Conservation (phyloP, 1,139 yeast species). For the Debaryomyces robertsiae region DNA sequence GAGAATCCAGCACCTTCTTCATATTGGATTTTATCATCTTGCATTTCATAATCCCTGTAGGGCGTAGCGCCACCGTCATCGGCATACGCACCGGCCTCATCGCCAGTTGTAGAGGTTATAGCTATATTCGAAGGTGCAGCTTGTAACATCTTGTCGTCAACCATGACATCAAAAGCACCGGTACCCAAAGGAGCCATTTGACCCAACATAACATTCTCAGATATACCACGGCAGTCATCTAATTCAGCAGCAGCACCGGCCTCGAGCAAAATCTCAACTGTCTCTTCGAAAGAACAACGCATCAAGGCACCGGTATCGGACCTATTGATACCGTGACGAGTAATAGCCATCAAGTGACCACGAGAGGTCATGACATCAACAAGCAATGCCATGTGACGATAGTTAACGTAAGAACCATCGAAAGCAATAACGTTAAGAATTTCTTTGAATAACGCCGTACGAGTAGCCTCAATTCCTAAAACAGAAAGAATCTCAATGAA, state of each 20-base stretch:
- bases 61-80: conserved; percentile 94
- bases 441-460: conserved; percentile 91
- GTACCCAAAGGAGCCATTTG: conserved; percentile 99
- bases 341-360: conserved; percentile 97
- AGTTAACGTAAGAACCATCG: conserved; percentile 98
- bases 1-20: conserved; percentile 92
- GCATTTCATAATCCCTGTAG: conserved; percentile 78
- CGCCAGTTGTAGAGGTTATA: conserved; percentile 36
- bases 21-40: conserved; percentile 71
- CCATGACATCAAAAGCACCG: conserved; percentile 94
- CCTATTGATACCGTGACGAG: conserved; percentile 99
- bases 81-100: conserved; percentile 25
- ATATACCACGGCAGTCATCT: conserved; percentile 98
- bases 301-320: conserved; percentile 98
- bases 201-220: conserved; percentile 96
- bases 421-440: conserved; percentile 96
- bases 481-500: conserved; percentile 95
- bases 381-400: conserved; percentile 95
- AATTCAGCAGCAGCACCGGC: conserved; percentile 98
- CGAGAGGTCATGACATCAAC: conserved; percentile 99
- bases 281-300: conserved; percentile 99
- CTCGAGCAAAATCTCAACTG: conserved; percentile 94
- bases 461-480: conserved; percentile 97
- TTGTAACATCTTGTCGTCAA: conserved; percentile 86
- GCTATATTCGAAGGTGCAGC: conserved; percentile 59